These are phyloP conservation scores for Hypoxylon perforatum DNA, from an alignment of 495 filamentous ascomycete species.

Conservation along the genomic window DNA sequence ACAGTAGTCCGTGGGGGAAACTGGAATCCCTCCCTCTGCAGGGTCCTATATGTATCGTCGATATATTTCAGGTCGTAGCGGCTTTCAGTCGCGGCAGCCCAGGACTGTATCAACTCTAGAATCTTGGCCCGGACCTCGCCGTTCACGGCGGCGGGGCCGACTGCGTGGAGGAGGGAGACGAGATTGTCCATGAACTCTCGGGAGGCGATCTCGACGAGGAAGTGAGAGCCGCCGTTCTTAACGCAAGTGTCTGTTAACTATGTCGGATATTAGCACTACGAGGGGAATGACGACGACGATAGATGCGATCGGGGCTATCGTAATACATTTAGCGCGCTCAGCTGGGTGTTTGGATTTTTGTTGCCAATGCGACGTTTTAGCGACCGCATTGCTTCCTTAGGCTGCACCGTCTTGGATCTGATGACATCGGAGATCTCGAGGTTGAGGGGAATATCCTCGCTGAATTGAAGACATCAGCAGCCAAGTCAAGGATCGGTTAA, in stretches of 20 bases:
- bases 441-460: constrained; percentile 93
- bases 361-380: constrained; percentile 93
- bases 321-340: constrained; percentile 88
- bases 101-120: constrained; percentile 90
- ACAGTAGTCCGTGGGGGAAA: constrained; percentile 92
- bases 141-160: constrained; percentile 80
- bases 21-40: constrained; percentile 85
- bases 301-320: no score
- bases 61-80: constrained; percentile 86
- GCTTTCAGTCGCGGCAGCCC: constrained; percentile 91
- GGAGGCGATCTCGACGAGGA: constrained; percentile 92
- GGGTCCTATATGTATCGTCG: constrained; percentile 81
- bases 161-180: constrained; percentile 84
- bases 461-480: constrained; percentile 26
- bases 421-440: constrained; percentile 97
- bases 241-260: constrained; percentile 95
- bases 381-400: constrained; percentile 96
- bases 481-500: background rate
- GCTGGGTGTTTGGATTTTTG: constrained; percentile 95
- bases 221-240: constrained; percentile 98
- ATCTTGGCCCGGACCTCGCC: constrained; percentile 88
- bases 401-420: constrained; percentile 94
- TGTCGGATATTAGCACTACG: constrained; percentile 48
- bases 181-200: constrained; percentile 99
- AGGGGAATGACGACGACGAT: constrained; percentile 10